These are phyloP conservation scores for Rhizophora apiculata DNA, from an alignment of 345 rosid genomes.

Conservation along the genomic window DNA sequence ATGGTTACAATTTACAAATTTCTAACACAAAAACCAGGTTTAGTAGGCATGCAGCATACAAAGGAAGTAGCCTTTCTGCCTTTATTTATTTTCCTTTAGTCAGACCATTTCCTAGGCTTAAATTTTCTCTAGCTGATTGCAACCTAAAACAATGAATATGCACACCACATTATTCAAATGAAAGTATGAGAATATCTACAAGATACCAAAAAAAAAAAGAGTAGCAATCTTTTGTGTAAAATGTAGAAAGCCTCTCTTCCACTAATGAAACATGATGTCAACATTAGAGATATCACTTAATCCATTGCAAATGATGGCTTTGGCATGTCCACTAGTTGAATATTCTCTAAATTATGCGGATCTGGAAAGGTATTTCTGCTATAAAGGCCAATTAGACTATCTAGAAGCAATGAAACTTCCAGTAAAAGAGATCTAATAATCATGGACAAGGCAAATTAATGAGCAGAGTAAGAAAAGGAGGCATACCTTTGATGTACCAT, in stretches of 20 bases:
- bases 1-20: background rate
- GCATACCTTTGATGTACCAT: constrained; percentile 53
- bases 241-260: no score
- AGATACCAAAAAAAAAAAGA: no score
- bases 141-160: no score
- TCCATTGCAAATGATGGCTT: background rate
- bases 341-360: no score
- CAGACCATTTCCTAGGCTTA: no score
- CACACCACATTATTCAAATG: no score
- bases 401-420: background rate
- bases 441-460: background rate
- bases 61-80: no score
- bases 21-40: constrained; percentile 7
- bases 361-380: background rate
- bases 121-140: no score
- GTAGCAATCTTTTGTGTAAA: no score
- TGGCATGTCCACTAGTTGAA: background rate
- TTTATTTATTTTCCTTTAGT: no score
- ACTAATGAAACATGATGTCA: no score
- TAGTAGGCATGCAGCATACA: background rate
- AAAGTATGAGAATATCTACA: no score
- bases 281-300: background rate
- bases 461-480: constrained; percentile 15
- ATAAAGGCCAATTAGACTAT: background rate
- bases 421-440: background rate